Percentiles rank a stretch among this genome's conserved stretches.
These are phyloP conservation scores for Hippophae gyantsensis DNA, from an alignment of 306 rosid genomes.

Conservation along the genomic window DNA sequence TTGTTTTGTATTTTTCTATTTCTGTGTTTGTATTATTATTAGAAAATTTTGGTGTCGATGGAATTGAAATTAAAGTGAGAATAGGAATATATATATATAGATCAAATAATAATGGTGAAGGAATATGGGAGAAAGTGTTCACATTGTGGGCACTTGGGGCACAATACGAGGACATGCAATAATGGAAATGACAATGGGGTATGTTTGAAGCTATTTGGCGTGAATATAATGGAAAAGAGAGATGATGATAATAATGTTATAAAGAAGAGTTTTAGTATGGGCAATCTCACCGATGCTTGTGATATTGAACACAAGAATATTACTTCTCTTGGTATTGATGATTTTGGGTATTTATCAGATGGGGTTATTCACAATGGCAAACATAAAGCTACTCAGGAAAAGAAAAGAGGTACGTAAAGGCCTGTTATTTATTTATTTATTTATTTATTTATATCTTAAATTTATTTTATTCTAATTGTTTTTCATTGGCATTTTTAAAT, in stretches of 20 bases:
- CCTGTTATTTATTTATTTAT: background rate
- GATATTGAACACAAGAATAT: background rate
- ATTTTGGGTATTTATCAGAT: slow-evolving; percentile 40
- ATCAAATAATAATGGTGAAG: slow-evolving; percentile 16
- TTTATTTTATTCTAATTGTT: background rate
- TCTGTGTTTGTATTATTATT: too few species aligned
- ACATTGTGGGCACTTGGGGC: slow-evolving; percentile 32
- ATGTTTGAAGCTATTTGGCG: slow-evolving; percentile 48
- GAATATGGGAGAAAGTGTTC: slow-evolving; percentile 34
- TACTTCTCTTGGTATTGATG: background rate
- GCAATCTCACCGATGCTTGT: slow-evolving; percentile 23
- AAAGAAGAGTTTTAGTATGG: slow-evolving; percentile 30
- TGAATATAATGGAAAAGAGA: slow-evolving; percentile 25
- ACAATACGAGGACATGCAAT: slow-evolving; percentile 33
- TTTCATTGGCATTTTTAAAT: background rate
- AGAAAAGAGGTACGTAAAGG: slow-evolving; percentile 29
- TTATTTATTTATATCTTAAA: background rate
- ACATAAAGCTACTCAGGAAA: slow-evolving; percentile 27
- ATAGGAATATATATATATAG: too few species aligned
- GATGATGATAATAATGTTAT: slow-evolving; percentile 11
- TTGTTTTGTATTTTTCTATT: too few species aligned
- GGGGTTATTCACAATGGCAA: slow-evolving; percentile 27
- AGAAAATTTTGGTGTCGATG: too few species aligned
- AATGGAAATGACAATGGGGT: slow-evolving; percentile 1
- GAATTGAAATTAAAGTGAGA: too few species aligned